phyloP scores from a whole-genome alignment of 768 basidiomycete species.

The Clitopilus passeckerianus region DNA sequence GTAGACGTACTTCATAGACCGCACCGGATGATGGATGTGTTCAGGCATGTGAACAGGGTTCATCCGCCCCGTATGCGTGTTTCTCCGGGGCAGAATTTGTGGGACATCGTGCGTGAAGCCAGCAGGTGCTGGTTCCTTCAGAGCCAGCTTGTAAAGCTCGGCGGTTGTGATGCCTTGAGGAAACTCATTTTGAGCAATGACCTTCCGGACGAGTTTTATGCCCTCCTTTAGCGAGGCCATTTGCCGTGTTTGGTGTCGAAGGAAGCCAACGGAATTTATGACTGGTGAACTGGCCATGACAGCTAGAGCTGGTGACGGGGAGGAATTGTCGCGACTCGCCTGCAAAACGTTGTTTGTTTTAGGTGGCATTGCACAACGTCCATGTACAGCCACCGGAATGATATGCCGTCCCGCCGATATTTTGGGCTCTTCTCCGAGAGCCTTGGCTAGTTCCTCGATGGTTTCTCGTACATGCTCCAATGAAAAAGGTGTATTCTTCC shows the following conservation, averaged over 20 bases:
- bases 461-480: no score
- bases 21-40: slow-evolving; percentile 40
- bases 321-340: neutral
- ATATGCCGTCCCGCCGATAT: neutral
- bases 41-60: slow-evolving; percentile 23
- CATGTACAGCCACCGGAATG: neutral
- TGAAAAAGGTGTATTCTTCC: no score
- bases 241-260: slow-evolving; percentile 5
- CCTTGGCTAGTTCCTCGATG: neutral
- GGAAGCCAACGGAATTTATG: slow-evolving; percentile 3
- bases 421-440: neutral
- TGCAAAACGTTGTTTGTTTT: slow-evolving; percentile 1
- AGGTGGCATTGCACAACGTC: neutral
- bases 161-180: slow-evolving; percentile 29
- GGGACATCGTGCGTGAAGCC: slow-evolving; percentile 18
- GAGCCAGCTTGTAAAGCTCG: slow-evolving; percentile 31
- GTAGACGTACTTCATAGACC: slow-evolving; percentile 44
- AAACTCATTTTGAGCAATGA: slow-evolving; percentile 20
- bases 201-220: slow-evolving; percentile 22
- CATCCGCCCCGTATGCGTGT: neutral
- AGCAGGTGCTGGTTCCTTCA: slow-evolving; percentile 21
- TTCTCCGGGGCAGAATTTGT: neutral
- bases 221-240: slow-evolving; percentile 12
- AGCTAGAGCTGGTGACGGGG: neutral
- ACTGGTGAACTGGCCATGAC: slow-evolving; percentile 1